Evolutionary conservation across 225 moss, liverwort and hornwort species (phyloP).

Genomic region (Ulota crispa): DNA sequence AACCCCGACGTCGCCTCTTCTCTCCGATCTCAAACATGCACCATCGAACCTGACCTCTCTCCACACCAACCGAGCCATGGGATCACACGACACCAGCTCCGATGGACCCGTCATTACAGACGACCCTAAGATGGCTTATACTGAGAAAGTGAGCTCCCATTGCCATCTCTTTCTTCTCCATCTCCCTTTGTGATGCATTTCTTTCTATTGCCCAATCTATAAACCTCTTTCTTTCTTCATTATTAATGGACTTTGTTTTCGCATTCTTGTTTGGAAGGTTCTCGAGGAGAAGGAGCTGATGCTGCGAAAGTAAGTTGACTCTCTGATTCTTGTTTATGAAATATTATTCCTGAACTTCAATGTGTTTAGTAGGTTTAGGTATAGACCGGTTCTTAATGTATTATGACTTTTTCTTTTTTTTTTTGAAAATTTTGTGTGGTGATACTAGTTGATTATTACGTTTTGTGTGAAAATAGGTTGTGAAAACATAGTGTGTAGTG

Average conservation of each 20-base stretch:
- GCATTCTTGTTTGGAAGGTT: conserved; percentile 10
- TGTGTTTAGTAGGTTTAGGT: neutral
- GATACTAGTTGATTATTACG: neutral
- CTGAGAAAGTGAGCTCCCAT: conserved; percentile 38
- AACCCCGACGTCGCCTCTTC: too few relatives aligned
- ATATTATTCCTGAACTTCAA: neutral
- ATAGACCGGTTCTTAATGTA: neutral
- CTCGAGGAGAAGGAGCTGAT: conserved; percentile 32
- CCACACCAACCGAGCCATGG: conserved; percentile 17
- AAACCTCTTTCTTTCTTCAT: neutral
- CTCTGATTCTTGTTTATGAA: neutral
- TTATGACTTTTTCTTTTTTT: neutral
- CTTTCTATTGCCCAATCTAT: neutral
- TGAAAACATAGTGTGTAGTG: neutral
- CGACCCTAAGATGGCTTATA: conserved; percentile 68
- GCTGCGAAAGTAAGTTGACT: conserved; percentile 22
- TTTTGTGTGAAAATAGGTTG: neutral
- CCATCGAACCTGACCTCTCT: neutral
- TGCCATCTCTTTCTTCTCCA: neutral
- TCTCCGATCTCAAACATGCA: conserved; percentile 13
- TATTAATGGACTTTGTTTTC: neutral
- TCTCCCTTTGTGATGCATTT: neutral
- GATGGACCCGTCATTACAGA: conserved; percentile 39
- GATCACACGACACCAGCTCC: conserved; percentile 22
- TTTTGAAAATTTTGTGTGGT: neutral